Percentiles rank a stretch among this genome's conserved stretches.
phyloP scores from a whole-genome alignment of 129 eudicot species.

The Pittosporum tobira region DNA sequence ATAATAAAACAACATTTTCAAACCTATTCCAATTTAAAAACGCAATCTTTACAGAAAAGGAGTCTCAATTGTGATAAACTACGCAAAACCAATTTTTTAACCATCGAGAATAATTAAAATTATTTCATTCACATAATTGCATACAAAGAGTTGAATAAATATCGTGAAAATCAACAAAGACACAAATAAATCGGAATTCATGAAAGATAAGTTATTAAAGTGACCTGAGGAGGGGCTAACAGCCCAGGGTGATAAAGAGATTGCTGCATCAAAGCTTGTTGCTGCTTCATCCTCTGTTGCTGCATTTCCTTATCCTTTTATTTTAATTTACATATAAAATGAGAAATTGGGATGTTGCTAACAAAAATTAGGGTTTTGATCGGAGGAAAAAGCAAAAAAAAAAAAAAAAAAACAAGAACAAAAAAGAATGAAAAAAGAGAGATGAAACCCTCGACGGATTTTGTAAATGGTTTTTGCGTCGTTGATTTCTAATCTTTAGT shows the following conservation, averaged over 20 bases:
- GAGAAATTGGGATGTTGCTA: not conserved
- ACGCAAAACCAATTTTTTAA: not conserved
- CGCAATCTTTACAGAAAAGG: not conserved
- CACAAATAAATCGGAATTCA: not conserved
- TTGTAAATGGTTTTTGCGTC: no score
- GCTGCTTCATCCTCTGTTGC: constrained; percentile 38
- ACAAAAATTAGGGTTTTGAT: not conserved
- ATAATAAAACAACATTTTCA: no score
- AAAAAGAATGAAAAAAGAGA: no score
- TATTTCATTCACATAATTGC: not conserved
- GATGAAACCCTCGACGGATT: no score
- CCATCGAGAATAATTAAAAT: not conserved
- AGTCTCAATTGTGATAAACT: not conserved
- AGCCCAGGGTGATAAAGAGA: constrained; percentile 86
- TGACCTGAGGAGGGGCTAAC: constrained; percentile 67
- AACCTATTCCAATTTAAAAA: no score
- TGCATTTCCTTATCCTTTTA: not conserved
- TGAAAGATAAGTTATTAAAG: not conserved
- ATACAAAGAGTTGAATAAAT: no score
- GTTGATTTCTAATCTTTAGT: no score
- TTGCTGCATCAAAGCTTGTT: constrained; percentile 62
- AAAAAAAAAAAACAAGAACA: no score
- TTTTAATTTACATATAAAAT: not conserved
- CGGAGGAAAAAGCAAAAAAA: no score
- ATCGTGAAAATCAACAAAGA: not conserved